phyloP scores from a whole-genome alignment of 139 green algal species.

The Deuterostichococcus epilithicus region DNA sequence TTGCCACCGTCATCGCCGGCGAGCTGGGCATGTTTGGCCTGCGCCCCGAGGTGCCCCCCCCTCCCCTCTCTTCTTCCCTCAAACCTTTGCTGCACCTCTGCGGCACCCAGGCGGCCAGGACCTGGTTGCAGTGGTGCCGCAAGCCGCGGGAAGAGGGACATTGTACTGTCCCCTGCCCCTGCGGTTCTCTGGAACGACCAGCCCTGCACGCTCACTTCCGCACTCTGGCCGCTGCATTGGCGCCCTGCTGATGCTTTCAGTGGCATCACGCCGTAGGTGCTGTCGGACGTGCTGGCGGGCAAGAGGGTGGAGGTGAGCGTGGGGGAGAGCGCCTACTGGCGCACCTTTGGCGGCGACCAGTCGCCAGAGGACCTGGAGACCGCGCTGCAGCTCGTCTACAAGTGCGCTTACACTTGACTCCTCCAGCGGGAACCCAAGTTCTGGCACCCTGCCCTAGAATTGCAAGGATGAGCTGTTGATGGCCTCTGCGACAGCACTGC shows the following conservation, averaged over 20 bases:
- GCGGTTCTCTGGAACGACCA: no score
- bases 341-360: constrained; percentile 59
- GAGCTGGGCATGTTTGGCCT: constrained; percentile 78
- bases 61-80: not conserved
- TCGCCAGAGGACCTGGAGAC: constrained; percentile 68
- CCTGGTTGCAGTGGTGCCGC: no score
- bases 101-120: no score
- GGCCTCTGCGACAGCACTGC: no score
- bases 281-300: constrained; percentile 67
- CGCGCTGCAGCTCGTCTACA: constrained; percentile 74
- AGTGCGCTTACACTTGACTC: not conserved
- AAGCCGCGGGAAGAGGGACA: no score
- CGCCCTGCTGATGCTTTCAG: not conserved
- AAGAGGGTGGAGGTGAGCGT: constrained; percentile 28
- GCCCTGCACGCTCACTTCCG: no score
- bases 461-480: no score
- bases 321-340: constrained; percentile 54
- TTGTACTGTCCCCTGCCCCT: no score
- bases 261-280: constrained; percentile 19
- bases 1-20: constrained; percentile 47
- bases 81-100: no score
- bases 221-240: no score
- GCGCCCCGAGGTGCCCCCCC: constrained; percentile 39
- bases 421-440: not conserved
- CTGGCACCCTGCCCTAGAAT: no score